A percentile compares a stretch with the other conserved stretches of the same genome.
Evolutionary conservation across 2,329 filamentous ascomycete genomes (phyloP).

Genomic region (Colletotrichum trifolii): DNA sequence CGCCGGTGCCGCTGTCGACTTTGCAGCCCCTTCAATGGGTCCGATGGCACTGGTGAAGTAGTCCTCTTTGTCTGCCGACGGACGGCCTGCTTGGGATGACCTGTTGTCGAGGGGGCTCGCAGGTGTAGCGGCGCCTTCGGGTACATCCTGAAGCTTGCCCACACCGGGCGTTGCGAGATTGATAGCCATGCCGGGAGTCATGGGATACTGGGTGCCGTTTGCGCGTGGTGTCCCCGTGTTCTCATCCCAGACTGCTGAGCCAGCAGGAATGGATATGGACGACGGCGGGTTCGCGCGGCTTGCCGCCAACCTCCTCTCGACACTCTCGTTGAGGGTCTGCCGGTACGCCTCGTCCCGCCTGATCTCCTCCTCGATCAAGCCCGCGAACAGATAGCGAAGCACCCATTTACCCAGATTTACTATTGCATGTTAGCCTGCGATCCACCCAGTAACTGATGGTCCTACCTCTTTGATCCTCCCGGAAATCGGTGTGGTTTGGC

Average conservation of each 20-base stretch:
- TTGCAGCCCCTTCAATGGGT: conserved; percentile 58
- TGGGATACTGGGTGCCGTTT: conserved; percentile 70
- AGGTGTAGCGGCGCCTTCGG: conserved; percentile 58
- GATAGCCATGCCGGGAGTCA: conserved; percentile 82
- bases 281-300: conserved; percentile 68
- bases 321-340: conserved; percentile 71
- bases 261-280: conserved; percentile 63
- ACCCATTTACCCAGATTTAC: conserved; percentile 98
- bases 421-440: conserved; percentile 47
- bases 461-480: conserved; percentile 93
- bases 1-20: conserved; percentile 59
- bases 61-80: conserved; percentile 75
- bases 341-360: conserved; percentile 81
- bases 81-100: conserved; percentile 65
- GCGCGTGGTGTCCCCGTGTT: conserved; percentile 63
- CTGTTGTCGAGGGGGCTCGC: conserved; percentile 64
- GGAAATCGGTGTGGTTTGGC: conserved; percentile 80
- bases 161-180: conserved; percentile 76
- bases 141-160: conserved; percentile 57
- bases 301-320: conserved; percentile 68
- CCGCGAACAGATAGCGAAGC: conserved; percentile 88
- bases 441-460: no score
- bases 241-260: conserved; percentile 50
- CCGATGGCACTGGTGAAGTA: conserved; percentile 78
- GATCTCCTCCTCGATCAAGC: conserved; percentile 90